Conservation (phyloP, 805 yeast species). For the Scheffersomyces coipomensis region DNA sequence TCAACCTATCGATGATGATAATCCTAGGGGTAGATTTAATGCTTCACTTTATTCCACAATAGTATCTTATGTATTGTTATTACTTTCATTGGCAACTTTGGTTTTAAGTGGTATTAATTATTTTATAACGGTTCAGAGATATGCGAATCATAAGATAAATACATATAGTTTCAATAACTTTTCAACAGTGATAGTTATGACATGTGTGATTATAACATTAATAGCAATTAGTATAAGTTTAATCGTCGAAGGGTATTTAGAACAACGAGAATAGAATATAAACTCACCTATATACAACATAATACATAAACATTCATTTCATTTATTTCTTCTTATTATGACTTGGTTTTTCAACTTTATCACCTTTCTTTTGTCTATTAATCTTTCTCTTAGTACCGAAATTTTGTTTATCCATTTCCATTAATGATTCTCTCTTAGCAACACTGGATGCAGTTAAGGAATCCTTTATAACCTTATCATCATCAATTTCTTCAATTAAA, state of each 20-base stretch:
- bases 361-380: conserved; percentile 42
- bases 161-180: conserved; percentile 32
- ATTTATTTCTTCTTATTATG: conserved; percentile 8
- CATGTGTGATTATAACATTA: conserved; percentile 31
- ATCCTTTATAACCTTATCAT: conserved; percentile 71
- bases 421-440: conserved; percentile 85
- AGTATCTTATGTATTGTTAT: conserved; percentile 35
- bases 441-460: conserved; percentile 68
- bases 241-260: conserved; percentile 16
- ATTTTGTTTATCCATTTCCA: conserved; percentile 91
- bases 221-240: conserved; percentile 33
- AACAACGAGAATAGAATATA: too few relatives aligned
- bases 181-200: conserved; percentile 29
- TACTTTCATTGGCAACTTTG: conserved; percentile 36
- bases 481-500: conserved; percentile 68
- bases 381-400: conserved; percentile 73
- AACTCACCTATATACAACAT: too few relatives aligned
- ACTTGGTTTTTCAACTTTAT: conserved; percentile 6
- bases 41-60: conserved; percentile 20
- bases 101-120: conserved; percentile 41
- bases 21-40: conserved; percentile 3
- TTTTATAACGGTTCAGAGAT: conserved; percentile 41
- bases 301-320: conserved; percentile 1
- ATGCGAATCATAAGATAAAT: conserved; percentile 39
- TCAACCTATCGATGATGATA: conserved; percentile 1